Evolutionary conservation across 495 filamentous ascomycete species (phyloP), one percentile per base, ranked within the genome.

Genomic region (Aspergillus funiculosus): DNA sequence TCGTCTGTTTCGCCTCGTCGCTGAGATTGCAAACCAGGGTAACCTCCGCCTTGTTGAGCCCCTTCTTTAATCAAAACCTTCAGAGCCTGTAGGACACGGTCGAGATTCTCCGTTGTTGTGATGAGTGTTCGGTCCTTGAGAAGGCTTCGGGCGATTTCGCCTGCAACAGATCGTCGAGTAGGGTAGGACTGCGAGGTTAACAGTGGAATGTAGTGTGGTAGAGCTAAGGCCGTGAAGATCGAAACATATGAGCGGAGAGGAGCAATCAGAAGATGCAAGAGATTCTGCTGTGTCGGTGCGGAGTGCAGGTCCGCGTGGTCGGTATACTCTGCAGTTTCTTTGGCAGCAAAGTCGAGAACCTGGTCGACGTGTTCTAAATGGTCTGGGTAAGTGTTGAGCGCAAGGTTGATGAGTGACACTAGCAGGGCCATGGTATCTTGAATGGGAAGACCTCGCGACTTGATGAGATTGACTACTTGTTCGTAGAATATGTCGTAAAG

Each of bases 401-500:
- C 87, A 37, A 98, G 78, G 58, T 97, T 96, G 10, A 86, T 79
- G 26, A 98, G 76, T 5, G 92, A 98, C 18, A 94, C 90, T 26
- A 95, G 73, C 21, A 97, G 71, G 9, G 89, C 92, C 52, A 91
- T 92, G 15, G 86, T 95, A 63, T 98, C 92, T 62, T 94, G 88
- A 42, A 98, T 95, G 3, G 89, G 83, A 44, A 98, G 73, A 51
- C 87, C 82, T 56, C 95, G 89, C 13, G 84, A 83, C 63, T 87
- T 87, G 51, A 97, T 89, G 32, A 98, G 74, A 56, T 88, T 89
- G 50, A 89, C 83, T 40, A 97, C 94, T 59, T 98, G 92, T 35
- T 94, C 86, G 59, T 95, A 94, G 69, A 98, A 98, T 32, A 97
- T 89, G 66, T 95, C 89, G 66, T 96, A 98, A 7, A 98, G 78